A percentile compares a stretch with the other conserved stretches of the same genome.
Evolutionary conservation across 2,329 filamentous ascomycete genomes (phyloP).

Genomic region (Pyrenophora seminiperda): DNA sequence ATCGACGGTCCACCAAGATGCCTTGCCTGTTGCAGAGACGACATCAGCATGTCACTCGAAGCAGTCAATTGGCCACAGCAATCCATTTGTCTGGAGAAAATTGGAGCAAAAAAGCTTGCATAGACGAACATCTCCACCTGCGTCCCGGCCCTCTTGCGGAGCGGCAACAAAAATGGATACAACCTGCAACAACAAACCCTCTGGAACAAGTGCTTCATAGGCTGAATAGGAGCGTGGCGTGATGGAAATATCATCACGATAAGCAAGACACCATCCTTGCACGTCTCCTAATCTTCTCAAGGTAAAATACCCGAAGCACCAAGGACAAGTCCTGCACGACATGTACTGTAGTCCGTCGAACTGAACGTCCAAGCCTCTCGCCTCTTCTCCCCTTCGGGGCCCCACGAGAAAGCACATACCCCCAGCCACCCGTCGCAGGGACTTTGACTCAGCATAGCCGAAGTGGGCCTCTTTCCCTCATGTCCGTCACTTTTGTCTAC

Average conservation of each 20-base stretch:
- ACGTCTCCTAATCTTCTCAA: no score
- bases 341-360: no score
- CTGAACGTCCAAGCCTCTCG: no score
- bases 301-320: neutral
- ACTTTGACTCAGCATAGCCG: slow-evolving; percentile 9
- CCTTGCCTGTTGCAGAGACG: neutral
- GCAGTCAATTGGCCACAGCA: neutral
- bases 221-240: no score
- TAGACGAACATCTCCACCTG: slow-evolving; percentile 12
- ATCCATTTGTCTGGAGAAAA: slow-evolving; percentile 10
- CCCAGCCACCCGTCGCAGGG: slow-evolving; percentile 16
- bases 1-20: neutral
- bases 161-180: slow-evolving; percentile 7
- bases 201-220: no score
- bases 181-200: slow-evolving; percentile 8
- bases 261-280: no score
- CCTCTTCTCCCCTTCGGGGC: no score
- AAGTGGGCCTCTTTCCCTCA: slow-evolving; percentile 12
- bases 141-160: slow-evolving; percentile 4
- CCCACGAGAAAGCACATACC: slow-evolving; percentile 12
- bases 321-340: no score
- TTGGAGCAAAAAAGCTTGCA: slow-evolving; percentile 16
- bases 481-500: no score
- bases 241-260: no score
- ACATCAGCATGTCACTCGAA: slow-evolving; percentile 2